Conservation (phyloP, 2,329 filamentous ascomycete species). For the Cytospora mali region DNA sequence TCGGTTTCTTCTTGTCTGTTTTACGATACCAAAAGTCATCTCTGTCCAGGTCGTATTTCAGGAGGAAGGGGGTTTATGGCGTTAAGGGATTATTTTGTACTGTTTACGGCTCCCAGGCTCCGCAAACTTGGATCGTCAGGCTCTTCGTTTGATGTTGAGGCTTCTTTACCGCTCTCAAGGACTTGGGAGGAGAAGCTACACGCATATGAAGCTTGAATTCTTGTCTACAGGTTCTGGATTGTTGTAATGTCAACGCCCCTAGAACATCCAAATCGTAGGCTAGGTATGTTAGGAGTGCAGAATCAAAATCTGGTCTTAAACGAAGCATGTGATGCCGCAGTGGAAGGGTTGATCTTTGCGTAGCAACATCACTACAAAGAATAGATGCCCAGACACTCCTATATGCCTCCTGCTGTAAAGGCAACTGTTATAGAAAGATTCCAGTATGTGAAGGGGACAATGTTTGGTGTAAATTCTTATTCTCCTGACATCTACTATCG, state of each 20-base stretch:
- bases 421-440: conserved; percentile 35
- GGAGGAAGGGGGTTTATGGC: not conserved
- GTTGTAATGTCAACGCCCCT: not conserved
- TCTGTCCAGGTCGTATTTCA: not conserved
- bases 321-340: not conserved
- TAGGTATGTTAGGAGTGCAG: not conserved
- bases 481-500: not conserved
- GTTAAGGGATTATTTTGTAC: conserved; percentile 1
- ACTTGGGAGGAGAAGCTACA: not conserved
- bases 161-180: not conserved
- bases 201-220: not conserved
- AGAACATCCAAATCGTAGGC: not conserved
- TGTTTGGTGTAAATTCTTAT: not conserved
- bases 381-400: not conserved
- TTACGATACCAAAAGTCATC: conserved; percentile 8
- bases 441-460: conserved; percentile 10
- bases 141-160: not conserved
- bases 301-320: not conserved
- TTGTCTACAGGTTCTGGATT: not conserved
- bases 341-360: not conserved
- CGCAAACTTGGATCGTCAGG: not conserved
- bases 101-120: not conserved
- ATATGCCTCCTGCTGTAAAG: not conserved
- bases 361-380: not conserved
- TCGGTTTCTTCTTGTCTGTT: not conserved